phyloP scores from a whole-genome alignment of 768 basidiomycete species.

The Pulveroboletus frians region DNA sequence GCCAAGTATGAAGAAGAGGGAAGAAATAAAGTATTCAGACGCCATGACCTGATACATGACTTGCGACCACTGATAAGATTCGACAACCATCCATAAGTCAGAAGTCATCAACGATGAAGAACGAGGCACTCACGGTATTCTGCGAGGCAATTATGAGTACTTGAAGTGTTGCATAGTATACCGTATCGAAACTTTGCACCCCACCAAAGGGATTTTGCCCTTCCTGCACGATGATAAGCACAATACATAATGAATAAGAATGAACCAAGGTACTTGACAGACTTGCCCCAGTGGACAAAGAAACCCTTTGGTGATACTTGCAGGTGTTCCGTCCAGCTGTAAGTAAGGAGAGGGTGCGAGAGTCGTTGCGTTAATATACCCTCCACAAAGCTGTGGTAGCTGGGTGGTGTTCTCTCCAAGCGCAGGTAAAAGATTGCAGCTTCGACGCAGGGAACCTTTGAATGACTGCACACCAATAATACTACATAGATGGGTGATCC shows the following conservation, averaged over 20 bases:
- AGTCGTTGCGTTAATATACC: slow-evolving; percentile 60
- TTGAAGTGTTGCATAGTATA: slow-evolving; percentile 77
- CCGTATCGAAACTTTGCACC: slow-evolving; percentile 82
- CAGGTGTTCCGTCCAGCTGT: slow-evolving; percentile 33
- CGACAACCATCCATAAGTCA: background rate
- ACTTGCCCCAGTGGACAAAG: slow-evolving; percentile 84
- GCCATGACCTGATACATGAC: slow-evolving; percentile 89
- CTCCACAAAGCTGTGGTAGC: slow-evolving; percentile 71
- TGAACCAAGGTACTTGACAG: slow-evolving; percentile 53
- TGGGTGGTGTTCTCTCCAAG: slow-evolving; percentile 47
- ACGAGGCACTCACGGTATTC: slow-evolving; percentile 51
- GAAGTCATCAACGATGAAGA: background rate
- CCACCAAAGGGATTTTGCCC: slow-evolving; percentile 58
- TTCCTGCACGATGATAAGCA: slow-evolving; percentile 39
- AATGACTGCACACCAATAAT: slow-evolving; percentile 96
- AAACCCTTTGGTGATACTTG: slow-evolving; percentile 64
- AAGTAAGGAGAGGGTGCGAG: slow-evolving; percentile 44
- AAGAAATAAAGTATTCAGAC: slow-evolving; percentile 84
- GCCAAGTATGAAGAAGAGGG: slow-evolving; percentile 79
- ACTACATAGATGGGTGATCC: slow-evolving; percentile 23
- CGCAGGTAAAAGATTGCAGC: slow-evolving; percentile 51
- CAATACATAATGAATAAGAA: background rate
- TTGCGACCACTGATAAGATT: slow-evolving; percentile 53
- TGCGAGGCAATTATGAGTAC: slow-evolving; percentile 80
- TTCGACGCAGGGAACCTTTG: slow-evolving; percentile 72